phyloP scores from a whole-genome alignment of 2,329 filamentous ascomycete genomes.

The Harringtonia lauricola region DNA sequence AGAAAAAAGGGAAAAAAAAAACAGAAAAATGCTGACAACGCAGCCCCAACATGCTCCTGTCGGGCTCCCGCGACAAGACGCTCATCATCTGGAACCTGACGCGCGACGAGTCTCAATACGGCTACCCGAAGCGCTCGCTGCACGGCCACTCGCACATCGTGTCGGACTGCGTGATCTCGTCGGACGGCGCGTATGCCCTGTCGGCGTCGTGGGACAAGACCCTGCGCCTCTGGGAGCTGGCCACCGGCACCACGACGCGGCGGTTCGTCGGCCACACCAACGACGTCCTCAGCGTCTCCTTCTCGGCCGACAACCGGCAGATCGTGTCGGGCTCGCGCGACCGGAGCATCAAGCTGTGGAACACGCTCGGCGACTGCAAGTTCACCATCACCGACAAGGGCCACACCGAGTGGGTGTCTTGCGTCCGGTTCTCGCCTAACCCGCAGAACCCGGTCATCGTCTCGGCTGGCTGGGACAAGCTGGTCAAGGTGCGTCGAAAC shows the following conservation, averaged over 20 bases:
- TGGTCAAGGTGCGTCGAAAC: conserved; percentile 91
- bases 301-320: conserved; percentile 99
- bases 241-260: conserved; percentile 91
- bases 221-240: conserved; percentile 97
- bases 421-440: conserved; percentile 99
- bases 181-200: conserved; percentile 96
- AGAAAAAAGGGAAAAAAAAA: not conserved
- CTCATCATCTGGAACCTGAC: conserved; percentile 99
- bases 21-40: conserved; percentile 10
- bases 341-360: conserved; percentile 99
- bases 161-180: conserved; percentile 99
- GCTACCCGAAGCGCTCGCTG: conserved; percentile 97
- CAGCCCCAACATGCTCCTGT: conserved; percentile 99
- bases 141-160: conserved; percentile 99
- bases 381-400: conserved; percentile 99
- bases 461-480: conserved; percentile 97
- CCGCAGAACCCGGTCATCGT: conserved; percentile 99
- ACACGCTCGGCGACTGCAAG: conserved; percentile 99
- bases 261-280: conserved; percentile 99
- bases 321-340: conserved; percentile 98
- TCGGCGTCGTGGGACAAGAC: conserved; percentile 99
- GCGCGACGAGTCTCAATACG: conserved; percentile 95
- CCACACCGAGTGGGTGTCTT: conserved; percentile 99
- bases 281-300: conserved; percentile 98
- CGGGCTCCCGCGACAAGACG: conserved; percentile 93